Evolutionary conservation across 495 filamentous ascomycete genomes (phyloP).

Genomic region (Podospora fimiseda): DNA sequence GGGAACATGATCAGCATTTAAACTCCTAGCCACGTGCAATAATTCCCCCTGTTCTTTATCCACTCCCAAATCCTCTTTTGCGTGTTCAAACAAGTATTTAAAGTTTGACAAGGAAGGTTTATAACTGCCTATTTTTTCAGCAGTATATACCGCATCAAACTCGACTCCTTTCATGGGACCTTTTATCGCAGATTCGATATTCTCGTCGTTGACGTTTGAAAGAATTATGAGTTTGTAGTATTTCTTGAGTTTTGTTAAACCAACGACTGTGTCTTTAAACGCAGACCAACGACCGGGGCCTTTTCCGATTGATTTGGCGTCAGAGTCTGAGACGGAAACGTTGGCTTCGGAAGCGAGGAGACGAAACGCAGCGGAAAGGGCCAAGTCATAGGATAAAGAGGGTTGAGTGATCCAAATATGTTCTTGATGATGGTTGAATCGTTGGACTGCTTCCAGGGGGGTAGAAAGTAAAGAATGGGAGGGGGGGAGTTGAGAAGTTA

Average conservation of each 20-base stretch:
- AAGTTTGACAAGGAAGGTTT: slow-evolving; percentile 68
- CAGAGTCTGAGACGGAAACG: slow-evolving; percentile 26
- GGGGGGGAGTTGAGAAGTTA: slow-evolving; percentile 35
- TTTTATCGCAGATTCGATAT: slow-evolving; percentile 49
- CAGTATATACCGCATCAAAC: slow-evolving; percentile 69
- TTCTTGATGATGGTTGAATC: slow-evolving; percentile 25
- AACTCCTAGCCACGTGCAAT: slow-evolving; percentile 62
- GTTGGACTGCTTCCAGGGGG: slow-evolving; percentile 22
- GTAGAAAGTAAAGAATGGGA: slow-evolving; percentile 38
- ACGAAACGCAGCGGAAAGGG: slow-evolving; percentile 47
- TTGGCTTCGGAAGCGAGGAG: slow-evolving; percentile 38
- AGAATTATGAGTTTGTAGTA: slow-evolving; percentile 66
- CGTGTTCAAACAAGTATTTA: slow-evolving; percentile 51
- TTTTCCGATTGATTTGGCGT: slow-evolving; percentile 41
- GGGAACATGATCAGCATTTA: slow-evolving; percentile 67
- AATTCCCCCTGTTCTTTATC: slow-evolving; percentile 48
- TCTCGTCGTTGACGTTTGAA: slow-evolving; percentile 62
- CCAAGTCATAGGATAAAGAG: slow-evolving; percentile 48
- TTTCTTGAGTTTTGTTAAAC: slow-evolving; percentile 44
- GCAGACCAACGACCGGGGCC: slow-evolving; percentile 56
- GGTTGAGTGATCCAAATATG: slow-evolving; percentile 46
- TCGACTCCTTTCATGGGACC: slow-evolving; percentile 35
- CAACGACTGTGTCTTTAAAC: slow-evolving; percentile 59
- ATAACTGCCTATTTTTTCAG: slow-evolving; percentile 68
- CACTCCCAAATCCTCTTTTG: slow-evolving; percentile 50